Evolutionary conservation across 139 green algal species (phyloP), one percentile per base, ranked within the genome.

Genomic region (Pleodorina starrii): DNA sequence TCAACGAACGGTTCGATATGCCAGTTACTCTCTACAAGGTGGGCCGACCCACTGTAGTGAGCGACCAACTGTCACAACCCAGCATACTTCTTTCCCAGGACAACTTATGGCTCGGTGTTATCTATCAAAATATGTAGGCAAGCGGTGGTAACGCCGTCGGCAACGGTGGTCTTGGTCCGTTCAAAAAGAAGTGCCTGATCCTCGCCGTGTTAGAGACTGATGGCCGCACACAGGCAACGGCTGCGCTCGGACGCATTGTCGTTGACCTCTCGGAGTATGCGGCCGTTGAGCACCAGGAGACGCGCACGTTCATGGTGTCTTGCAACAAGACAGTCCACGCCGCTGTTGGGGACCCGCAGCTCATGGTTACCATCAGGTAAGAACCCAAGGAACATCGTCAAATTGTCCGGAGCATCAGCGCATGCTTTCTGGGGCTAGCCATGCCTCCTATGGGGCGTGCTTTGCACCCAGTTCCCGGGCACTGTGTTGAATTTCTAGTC

Each of bases 131-230:
- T n/a, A 36, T 79, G 73, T 38, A 90, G 85, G 42, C 81, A 21
- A 78, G 27, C 46, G 29, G 35, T 25, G 74, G 72, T 44, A 66
- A 59, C 54, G 38, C 73, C n/a, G 19, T 29, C 0, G 60, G 54
- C 40, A 77, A 25, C 38, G 38, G 36, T 1, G 50, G 84, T 6
- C 80, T 94, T n/a, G 94, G 94, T 0, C 92, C 94, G 0, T 96
- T 96, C 88, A 94, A 95, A 78, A 95, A 96, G 89, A 97, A 97
- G 71, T 96, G 92, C 87, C 82, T 96, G 35, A 95, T 97, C 48
- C 77, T 97, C 46, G 93, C 93, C 16, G 81, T 97, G 12, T 75
- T 96, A n/a, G 93, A 95, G 86, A 95, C 91, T 48, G 92, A 94
- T 69, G 90, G 90, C 0, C 85, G 90, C 3, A 92, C 90, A 21